Base-by-base conservation (phyloP, 1,284 basidiomycete genomes). In the Irpex sp. region DNA sequence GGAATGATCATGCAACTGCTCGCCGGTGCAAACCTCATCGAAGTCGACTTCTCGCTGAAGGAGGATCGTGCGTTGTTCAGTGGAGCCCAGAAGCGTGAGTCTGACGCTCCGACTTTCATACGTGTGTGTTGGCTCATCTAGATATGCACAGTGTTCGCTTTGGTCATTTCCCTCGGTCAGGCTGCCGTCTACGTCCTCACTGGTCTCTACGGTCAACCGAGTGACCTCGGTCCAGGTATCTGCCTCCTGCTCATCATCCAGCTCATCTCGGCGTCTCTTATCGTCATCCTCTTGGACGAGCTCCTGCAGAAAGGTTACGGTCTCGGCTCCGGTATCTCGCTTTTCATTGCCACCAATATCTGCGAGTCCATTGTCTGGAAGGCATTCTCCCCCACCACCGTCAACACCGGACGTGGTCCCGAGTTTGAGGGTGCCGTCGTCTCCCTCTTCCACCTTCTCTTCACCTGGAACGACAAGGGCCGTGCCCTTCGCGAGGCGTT, bases 1-100 rank as follows among this genome's bases (percentile, higher is more conserved):
- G 97, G 97, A 71, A 99, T 98, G 97, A 98, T 98, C 79, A 98
- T 99, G 94, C 97, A 99, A 79, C 89, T 99, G 58, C 85, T 99
- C 66, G 96, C 97, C 17, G 97, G 97, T 65, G 97, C 97, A 59
- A 98, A 96, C 79, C 83, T 99, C 71, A 93, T 99, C 74, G 97
- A 99, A 67, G 94, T 99, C 70, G 97, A 99, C 81, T 98, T 98
- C 75, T 89, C 88, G 67, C 80, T 99, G 74, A 97, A 98, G 85
- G 97, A 99, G 77, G 97, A 99, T 77, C 85, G 97, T 60, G 95
- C 95, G 19, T 81, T 99, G 62, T 98, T 98, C 74, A 92, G 95
- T 69, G 95, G 93, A 68, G 97, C 96, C 39, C 97, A 99, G 80
- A 99, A 99, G 81, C 84, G 96, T 97, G 72, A 73, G 91, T 84